Conservation (phyloP, 1,284 basidiomycete species). For the Schizopora paradoxa region DNA sequence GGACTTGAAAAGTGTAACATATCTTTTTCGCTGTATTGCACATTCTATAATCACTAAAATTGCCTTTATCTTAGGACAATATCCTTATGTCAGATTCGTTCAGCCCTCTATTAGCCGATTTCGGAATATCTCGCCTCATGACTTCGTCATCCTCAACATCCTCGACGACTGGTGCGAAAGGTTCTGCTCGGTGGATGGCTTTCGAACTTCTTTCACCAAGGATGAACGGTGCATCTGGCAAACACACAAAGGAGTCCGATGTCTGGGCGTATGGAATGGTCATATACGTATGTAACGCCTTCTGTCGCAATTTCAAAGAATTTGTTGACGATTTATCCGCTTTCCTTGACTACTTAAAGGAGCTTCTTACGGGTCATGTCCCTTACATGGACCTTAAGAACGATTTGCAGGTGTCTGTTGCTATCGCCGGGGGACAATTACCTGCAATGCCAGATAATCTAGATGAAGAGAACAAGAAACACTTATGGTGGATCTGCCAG, state of each 20-base stretch:
- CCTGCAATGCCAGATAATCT: no score
- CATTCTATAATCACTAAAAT: neutral
- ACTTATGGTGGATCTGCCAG: no score
- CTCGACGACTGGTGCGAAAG: neutral
- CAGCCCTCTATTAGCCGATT: slow-evolving; percentile 5
- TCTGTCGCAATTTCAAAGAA: no score
- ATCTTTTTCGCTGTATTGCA: neutral
- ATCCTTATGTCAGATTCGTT: slow-evolving; percentile 3
- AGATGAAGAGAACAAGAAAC: no score
- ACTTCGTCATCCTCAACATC: no score
- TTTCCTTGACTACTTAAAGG: neutral
- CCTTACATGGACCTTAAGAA: slow-evolving; percentile 2
- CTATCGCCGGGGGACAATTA: no score
- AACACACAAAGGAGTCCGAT: slow-evolving; percentile 8
- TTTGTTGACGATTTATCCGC: neutral
- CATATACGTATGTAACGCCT: slow-evolving; percentile 1
- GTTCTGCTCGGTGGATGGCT: slow-evolving; percentile 8
- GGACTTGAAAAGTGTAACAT: slow-evolving; percentile 13
- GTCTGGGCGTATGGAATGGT: slow-evolving; percentile 15
- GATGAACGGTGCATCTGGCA: no score
- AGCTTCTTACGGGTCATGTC: neutral
- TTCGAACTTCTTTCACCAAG: slow-evolving; percentile 2
- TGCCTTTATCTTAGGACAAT: slow-evolving; percentile 6
- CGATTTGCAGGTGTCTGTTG: no score
- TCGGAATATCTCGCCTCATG: slow-evolving; percentile 6